phyloP scores from a whole-genome alignment of 176 grass and related monocot genomes.

The Hordeum marinum region DNA sequence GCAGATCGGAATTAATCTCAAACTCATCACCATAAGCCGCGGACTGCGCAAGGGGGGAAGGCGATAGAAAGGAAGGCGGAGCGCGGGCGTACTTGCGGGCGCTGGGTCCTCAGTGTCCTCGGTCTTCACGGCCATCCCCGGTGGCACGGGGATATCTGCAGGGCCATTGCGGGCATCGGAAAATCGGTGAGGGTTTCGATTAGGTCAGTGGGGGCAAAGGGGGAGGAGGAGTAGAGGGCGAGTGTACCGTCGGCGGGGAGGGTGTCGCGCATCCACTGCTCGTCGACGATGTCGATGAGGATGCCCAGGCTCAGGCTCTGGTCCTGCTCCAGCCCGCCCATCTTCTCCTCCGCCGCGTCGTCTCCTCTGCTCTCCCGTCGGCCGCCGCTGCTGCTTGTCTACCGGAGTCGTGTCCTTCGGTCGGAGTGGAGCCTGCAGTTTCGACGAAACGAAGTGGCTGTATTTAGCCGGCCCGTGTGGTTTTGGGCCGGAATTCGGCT shows the following conservation, averaged over 20 bases:
- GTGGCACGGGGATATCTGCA: slow-evolving; percentile 75
- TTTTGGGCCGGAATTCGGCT: background rate
- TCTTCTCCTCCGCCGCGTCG: slow-evolving; percentile 22
- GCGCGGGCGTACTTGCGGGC: slow-evolving; percentile 46
- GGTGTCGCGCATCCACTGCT: slow-evolving; percentile 93
- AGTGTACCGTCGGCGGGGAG: slow-evolving; percentile 72
- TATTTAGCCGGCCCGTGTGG: background rate
- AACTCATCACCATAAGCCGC: background rate
- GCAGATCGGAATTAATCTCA: background rate
- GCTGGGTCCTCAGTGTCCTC: slow-evolving; percentile 68
- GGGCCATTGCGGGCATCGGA: background rate
- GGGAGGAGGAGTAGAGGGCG: background rate
- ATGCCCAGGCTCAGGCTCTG: slow-evolving; percentile 66
- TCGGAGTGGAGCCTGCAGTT: background rate
- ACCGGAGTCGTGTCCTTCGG: background rate
- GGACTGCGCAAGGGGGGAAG: background rate
- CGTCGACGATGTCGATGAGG: slow-evolving; percentile 85
- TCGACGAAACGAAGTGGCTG: background rate
- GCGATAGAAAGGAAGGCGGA: background rate
- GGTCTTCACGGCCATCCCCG: slow-evolving; percentile 58
- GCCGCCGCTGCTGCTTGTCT: background rate
- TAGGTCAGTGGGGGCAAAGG: background rate
- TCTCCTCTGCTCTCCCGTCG: background rate
- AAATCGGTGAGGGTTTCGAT: background rate
- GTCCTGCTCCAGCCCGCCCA: slow-evolving; percentile 68